These are phyloP conservation scores for Luffa aegyptiaca DNA, from an alignment of 306 rosid species.

Conservation along the genomic window DNA sequence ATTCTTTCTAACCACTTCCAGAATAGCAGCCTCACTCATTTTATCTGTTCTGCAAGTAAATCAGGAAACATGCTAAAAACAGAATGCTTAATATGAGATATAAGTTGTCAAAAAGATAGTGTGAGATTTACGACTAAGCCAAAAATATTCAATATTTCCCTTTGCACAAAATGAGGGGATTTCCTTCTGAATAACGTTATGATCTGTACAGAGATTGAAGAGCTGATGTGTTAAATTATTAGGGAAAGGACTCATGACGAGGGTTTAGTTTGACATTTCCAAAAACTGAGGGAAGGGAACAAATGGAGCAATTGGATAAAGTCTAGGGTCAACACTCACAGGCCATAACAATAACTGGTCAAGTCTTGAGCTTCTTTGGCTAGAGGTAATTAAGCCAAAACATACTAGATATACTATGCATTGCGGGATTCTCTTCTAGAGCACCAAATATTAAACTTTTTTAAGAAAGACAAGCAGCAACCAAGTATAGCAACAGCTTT, in stretches of 20 bases:
- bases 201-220: not conserved
- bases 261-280: not conserved
- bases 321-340: not conserved
- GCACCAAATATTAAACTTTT: not conserved
- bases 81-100: not conserved
- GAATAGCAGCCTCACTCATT: slow-evolving; percentile 82
- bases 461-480: not conserved
- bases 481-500: not conserved
- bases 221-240: not conserved
- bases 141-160: not conserved
- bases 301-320: not conserved
- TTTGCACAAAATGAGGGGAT: not conserved
- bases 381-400: not conserved
- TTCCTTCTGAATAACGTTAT: not conserved
- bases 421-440: not conserved
- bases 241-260: not conserved
- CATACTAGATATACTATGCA: not conserved
- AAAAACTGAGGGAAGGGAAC: not conserved
- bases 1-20: slow-evolving; percentile 60
- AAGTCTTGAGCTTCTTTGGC: not conserved
- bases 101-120: not conserved
- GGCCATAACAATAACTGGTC: not conserved
- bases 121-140: not conserved
- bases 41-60: slow-evolving; percentile 76
- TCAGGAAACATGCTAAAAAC: slow-evolving; percentile 14